Base-by-base conservation (phyloP, 78 protist genomes). In the Chrysochromulina tobinii region DNA sequence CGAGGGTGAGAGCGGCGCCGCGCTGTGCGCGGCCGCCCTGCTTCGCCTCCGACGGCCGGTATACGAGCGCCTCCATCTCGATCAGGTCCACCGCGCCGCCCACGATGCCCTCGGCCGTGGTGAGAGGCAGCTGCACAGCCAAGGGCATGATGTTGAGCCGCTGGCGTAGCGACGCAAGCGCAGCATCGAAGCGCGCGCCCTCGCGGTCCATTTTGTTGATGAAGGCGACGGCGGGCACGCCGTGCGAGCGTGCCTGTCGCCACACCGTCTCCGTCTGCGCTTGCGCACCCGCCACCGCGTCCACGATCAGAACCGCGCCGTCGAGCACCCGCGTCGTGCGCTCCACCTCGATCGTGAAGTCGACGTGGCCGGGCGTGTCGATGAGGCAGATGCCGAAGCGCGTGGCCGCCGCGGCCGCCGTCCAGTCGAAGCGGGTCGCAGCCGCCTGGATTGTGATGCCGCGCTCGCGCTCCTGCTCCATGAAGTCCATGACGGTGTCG, bases 301-400 rank as follows among this genome's bases (percentile, higher is more conserved):
- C 61, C 12, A 79, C 58, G 64, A 75, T 73, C 17, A 89, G 91
- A 20, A 93, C 81, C 48, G 95, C 95, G 23, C 95, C 93, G 93
- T 93, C 95, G 48, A 93, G 88, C 27, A 93, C 95, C 3, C 93
- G 95, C 83, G 90, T 84, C 50, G 93, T 53, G 18, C 94, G 92
- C 90, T 93, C 95, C 21, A 97, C 99, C n/a, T 97, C 99, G 86
- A 96, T 81, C 21, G 98, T 96, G 87, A 98, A 98, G 90, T 98
- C 99, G n/a, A 97, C 98, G 90, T 98, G 99, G 55, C 99, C 99
- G 15, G 99, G 99, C 23, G 99, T 96, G 95, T 98, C 99, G 21
- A 98, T 97, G 14, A 98, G 89, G 84, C 95, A 95, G 92, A 97
- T 91, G 38, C 38, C 38, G 38, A 38, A 38, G 38, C 38, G 38